Evolutionary conservation across 495 filamentous ascomycete genomes (phyloP), one percentile per base, ranked within the genome.

Genomic region (Tuber indicum): DNA sequence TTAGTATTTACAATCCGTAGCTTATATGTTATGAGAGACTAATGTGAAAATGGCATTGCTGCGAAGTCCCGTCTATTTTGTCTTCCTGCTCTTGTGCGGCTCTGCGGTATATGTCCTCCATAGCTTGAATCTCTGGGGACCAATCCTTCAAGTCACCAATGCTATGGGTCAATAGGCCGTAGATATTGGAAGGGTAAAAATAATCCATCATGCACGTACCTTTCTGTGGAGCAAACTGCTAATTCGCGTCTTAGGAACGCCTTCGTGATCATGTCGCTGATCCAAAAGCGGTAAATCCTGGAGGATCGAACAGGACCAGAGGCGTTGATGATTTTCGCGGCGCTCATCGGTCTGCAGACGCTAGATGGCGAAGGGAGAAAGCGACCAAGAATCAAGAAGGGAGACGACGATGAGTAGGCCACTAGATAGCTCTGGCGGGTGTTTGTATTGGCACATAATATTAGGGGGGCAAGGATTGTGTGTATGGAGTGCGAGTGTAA

Each of bases 51-150:
- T 14, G 10, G 26, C 26, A 58, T 96, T 99, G 5, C 87, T 98
- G 43, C 92, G 94, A 72, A 98, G 97, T 85, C 96, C 96, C 0
- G 85, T 94, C 41, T 94, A 97, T 84, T 98, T 98, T 87, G 86
- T 98, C 82, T 89, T 98, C 81, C 86, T 99, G 32, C 89, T 97
- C 77, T 84, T n/a, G n/a, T 85, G 91, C 41, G 91, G 87, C 44
- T 88, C 91, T 36, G 93, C 88, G 41, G 91, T 91, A 21, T 99
- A 98, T 81, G 87, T 98, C 39, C 94, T 94, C 26, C 97, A 95
- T 84, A 93, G 89, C 44, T 91, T 98, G 73, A 98, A 98, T 82
- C 90, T 99, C 14, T 94, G 96, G 88, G 94, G 96, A 2, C 96
- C 96, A 1, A 98, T 98, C 87, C 85, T 94, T 77, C 93, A 95